Evolutionary conservation across 1,139 yeast species (phyloP).

Genomic region (Fermentozyma sake): DNA sequence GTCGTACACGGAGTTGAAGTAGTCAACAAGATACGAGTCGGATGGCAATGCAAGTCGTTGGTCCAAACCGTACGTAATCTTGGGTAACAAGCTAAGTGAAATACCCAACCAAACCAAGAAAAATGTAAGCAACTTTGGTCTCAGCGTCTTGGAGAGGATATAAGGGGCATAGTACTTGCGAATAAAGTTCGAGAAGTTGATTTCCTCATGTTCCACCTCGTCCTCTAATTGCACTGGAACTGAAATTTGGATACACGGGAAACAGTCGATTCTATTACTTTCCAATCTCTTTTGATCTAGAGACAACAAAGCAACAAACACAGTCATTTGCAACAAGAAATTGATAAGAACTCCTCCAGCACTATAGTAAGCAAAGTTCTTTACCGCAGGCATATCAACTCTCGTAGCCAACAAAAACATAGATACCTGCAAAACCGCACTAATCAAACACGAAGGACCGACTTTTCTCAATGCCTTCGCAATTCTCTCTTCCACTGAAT

Average conservation of each 20-base stretch:
- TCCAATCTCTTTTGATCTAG: slow-evolving; percentile 65
- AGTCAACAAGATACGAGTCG: slow-evolving; percentile 74
- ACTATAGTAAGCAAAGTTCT: slow-evolving; percentile 86
- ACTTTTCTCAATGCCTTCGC: slow-evolving; percentile 62
- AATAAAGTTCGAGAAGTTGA: slow-evolving; percentile 24
- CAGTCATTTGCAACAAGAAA: slow-evolving; percentile 73
- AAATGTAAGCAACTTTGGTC: slow-evolving; percentile 45
- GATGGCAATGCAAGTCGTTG: slow-evolving; percentile 84
- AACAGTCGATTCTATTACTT: slow-evolving; percentile 52
- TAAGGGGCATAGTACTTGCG: slow-evolving; percentile 48
- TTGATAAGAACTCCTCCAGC: slow-evolving; percentile 82
- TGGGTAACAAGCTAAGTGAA: slow-evolving; percentile 67
- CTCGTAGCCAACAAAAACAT: slow-evolving; percentile 76
- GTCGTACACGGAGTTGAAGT: slow-evolving; percentile 70
- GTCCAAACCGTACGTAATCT: slow-evolving; percentile 73
- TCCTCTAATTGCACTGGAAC: slow-evolving; percentile 2
- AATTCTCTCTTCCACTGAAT: slow-evolving; percentile 49
- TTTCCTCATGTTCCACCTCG: slow-evolving; percentile 16
- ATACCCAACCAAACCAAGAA: slow-evolving; percentile 64
- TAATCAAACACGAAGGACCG: slow-evolving; percentile 83
- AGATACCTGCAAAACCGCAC: slow-evolving; percentile 70
- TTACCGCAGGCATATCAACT: slow-evolving; percentile 94
- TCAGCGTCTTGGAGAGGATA: slow-evolving; percentile 44
- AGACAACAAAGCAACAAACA: slow-evolving; percentile 68
- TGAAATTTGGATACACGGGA: slow-evolving; percentile 42